Evolutionary conservation across 2,329 filamentous ascomycete genomes (phyloP).

Genomic region (Pseudogymnoascus sp.): DNA sequence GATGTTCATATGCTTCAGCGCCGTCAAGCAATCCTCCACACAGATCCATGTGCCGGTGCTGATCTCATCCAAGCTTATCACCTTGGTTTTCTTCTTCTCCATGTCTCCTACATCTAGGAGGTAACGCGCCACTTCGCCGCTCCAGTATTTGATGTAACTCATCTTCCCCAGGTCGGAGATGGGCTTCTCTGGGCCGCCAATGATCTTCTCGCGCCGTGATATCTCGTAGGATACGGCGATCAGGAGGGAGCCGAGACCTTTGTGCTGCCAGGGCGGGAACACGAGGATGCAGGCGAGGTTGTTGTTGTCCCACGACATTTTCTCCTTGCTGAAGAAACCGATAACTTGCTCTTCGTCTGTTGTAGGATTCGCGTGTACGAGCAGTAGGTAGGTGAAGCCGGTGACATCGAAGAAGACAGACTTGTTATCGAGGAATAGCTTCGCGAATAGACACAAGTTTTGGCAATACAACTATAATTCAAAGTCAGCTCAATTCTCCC

Average conservation of each 20-base stretch:
- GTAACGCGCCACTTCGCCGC: conserved; percentile 71
- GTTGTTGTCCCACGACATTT: conserved; percentile 97
- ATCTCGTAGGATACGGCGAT: conserved; percentile 95
- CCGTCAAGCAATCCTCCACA: conserved; percentile 70
- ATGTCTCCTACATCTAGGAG: conserved; percentile 32
- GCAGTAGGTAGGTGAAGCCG: conserved; percentile 88
- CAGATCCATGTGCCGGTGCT: conserved; percentile 75
- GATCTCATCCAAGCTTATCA: conserved; percentile 62
- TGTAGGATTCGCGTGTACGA: conserved; percentile 54
- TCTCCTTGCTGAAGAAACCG: conserved; percentile 99
- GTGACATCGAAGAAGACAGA: conserved; percentile 96
- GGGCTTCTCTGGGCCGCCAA: conserved; percentile 91
- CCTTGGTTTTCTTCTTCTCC: conserved; percentile 22
- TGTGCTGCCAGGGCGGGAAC: conserved; percentile 91
- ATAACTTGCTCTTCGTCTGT: conserved; percentile 50
- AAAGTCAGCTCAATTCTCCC: neutral
- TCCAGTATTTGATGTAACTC: conserved; percentile 82
- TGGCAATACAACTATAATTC: conserved; percentile 68
- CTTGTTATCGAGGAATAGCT: conserved; percentile 96
- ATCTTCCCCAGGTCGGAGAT: conserved; percentile 76
- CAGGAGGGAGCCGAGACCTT: conserved; percentile 76
- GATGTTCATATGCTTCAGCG: conserved; percentile 73
- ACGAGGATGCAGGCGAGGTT: conserved; percentile 94
- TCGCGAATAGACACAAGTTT: conserved; percentile 91
- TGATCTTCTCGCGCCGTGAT: conserved; percentile 68